A percentile compares a stretch with the other conserved stretches of the same genome.
These are phyloP conservation scores for Didymella exigua DNA, from an alignment of 2,329 filamentous ascomycete species.

Conservation along the genomic window DNA sequence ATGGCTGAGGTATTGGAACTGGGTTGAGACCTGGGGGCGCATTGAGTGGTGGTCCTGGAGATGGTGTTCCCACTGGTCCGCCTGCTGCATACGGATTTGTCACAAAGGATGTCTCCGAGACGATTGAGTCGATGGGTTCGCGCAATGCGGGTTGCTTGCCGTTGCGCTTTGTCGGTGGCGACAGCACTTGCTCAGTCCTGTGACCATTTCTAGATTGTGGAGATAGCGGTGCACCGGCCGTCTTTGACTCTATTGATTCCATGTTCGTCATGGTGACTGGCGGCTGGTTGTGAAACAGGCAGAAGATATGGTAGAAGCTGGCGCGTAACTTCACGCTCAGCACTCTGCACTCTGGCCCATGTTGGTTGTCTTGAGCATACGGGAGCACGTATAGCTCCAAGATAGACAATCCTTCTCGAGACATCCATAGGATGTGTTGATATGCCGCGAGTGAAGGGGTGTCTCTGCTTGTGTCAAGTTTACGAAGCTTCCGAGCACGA, in stretches of 20 bases:
- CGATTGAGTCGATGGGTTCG: conserved; percentile 56
- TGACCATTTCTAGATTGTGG: conserved; percentile 34
- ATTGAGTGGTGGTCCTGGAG: conserved; percentile 49
- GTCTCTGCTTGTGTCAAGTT: conserved; percentile 77
- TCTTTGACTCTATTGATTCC: conserved; percentile 38
- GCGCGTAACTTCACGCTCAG: conserved; percentile 89
- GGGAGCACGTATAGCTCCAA: conserved; percentile 86
- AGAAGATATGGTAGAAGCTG: conserved; percentile 95
- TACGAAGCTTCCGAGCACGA: conserved; percentile 80
- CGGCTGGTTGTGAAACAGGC: conserved; percentile 92
- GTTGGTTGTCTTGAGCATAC: conserved; percentile 69
- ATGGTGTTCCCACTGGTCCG: conserved; percentile 50
- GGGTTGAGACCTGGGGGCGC: conserved; percentile 54
- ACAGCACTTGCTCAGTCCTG: conserved; percentile 32
- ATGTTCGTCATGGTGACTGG: conserved; percentile 59
- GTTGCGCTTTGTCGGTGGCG: conserved; percentile 41
- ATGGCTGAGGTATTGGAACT: conserved; percentile 51
- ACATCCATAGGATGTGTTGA: conserved; percentile 92
- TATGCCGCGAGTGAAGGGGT: conserved; percentile 83
- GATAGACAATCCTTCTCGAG: conserved; percentile 86
- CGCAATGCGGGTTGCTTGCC: conserved; percentile 51
- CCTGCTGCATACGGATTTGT: conserved; percentile 55
- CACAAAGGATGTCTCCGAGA: conserved; percentile 57
- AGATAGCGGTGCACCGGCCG: conserved; percentile 30
- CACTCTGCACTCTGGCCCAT: conserved; percentile 81